phyloP scores from a whole-genome alignment of 176 grass and related monocot species.

The Cenchrus americanus region DNA sequence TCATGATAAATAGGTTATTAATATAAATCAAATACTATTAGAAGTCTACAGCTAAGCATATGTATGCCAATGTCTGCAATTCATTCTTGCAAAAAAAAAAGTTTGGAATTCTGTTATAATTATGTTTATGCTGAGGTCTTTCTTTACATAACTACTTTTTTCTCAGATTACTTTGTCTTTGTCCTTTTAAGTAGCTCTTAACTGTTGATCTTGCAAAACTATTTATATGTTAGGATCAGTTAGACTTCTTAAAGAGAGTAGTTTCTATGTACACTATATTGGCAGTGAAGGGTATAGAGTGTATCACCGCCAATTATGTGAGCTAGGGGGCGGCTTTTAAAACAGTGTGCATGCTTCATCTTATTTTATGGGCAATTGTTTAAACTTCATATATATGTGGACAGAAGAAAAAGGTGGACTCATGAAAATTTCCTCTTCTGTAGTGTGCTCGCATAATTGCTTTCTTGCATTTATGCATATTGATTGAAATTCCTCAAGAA shows the following conservation, averaged over 20 bases:
- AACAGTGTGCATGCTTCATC: conserved; percentile 1
- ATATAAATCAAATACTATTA: background rate
- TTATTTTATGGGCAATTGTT: background rate
- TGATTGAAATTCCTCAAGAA: background rate
- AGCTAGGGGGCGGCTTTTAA: background rate
- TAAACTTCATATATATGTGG: background rate
- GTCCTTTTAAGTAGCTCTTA: background rate
- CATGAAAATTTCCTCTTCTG: background rate
- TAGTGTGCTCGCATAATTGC: background rate
- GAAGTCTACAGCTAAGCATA: background rate
- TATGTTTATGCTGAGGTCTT: conserved; percentile 1
- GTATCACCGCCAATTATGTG: too few species aligned
- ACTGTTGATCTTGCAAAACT: conserved; percentile 18
- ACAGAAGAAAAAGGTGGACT: conserved; percentile 14
- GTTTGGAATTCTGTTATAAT: background rate
- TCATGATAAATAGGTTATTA: background rate
- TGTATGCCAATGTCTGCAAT: background rate
- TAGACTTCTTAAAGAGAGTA: background rate
- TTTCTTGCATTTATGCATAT: background rate
- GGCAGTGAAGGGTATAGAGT: background rate
- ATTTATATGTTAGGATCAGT: background rate
- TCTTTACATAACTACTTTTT: background rate
- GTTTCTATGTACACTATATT: background rate
- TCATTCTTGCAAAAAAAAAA: too few species aligned
- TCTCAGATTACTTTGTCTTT: background rate